These are phyloP conservation scores for Rosa chinensis DNA, from an alignment of 306 rosid species.

Conservation along the genomic window DNA sequence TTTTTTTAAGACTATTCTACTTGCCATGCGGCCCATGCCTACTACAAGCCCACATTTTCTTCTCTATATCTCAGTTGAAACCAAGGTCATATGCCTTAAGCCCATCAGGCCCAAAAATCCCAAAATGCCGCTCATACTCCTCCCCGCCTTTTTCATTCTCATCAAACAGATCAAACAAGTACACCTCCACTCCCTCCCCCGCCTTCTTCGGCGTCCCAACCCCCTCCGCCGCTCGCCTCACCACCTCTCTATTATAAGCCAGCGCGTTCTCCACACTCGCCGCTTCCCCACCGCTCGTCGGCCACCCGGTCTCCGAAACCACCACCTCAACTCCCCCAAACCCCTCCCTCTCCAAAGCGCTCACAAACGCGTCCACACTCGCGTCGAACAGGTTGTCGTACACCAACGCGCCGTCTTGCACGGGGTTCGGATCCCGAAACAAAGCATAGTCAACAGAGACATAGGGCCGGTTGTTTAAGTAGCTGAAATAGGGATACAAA, in stretches of 20 bases:
- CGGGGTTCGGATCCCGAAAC: background rate
- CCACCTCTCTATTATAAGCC: conserved; percentile 27
- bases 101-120: conserved; percentile 31
- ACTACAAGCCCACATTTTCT: no score
- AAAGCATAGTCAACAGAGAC: conserved; percentile 29
- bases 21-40: no score
- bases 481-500: conserved; percentile 36
- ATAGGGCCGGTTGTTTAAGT: conserved; percentile 5
- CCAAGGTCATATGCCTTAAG: conserved; percentile 17
- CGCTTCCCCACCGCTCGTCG: conserved; percentile 26
- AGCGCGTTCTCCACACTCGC: conserved; percentile 27
- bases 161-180: conserved; percentile 39
- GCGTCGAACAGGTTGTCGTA: conserved; percentile 27
- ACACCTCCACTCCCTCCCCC: conserved; percentile 27
- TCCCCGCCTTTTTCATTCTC: conserved; percentile 34
- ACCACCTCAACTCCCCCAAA: conserved; percentile 19
- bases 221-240: conserved; percentile 16
- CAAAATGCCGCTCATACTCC: conserved; percentile 38
- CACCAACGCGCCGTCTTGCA: conserved; percentile 3
- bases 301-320: conserved; percentile 39
- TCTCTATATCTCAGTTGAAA: background rate
- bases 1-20: no score
- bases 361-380: conserved; percentile 33
- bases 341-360: conserved; percentile 37
- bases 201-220: conserved; percentile 34